phyloP scores from a whole-genome alignment of 768 basidiomycete genomes.

The Lactarius deliciosus region DNA sequence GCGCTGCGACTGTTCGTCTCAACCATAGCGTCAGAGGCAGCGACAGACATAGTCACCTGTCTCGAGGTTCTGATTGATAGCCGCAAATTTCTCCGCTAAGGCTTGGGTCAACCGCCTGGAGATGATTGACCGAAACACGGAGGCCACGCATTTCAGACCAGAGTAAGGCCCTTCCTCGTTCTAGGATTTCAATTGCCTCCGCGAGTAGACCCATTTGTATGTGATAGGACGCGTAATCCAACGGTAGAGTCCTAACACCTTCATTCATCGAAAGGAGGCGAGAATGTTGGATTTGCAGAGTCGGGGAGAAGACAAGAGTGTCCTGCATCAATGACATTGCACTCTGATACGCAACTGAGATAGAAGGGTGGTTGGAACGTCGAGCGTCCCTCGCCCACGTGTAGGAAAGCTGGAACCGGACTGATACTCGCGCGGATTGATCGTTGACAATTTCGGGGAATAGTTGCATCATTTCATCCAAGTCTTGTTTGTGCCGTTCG shows the following conservation, averaged over 20 bases:
- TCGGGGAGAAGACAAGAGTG: not conserved
- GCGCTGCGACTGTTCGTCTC: not conserved
- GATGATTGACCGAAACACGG: not conserved
- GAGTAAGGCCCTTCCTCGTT: not conserved
- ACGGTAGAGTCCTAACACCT: not conserved
- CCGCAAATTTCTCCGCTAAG: not conserved
- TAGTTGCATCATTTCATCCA: slow-evolving; percentile 8
- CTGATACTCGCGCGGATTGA: not conserved
- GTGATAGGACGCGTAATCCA: not conserved
- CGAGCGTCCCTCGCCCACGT: not conserved
- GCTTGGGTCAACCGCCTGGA: not conserved
- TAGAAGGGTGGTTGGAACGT: not conserved
- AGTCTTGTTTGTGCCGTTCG: not conserved
- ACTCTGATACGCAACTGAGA: not conserved
- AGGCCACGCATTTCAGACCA: slow-evolving; percentile 10
- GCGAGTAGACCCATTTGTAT: not conserved
- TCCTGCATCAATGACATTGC: slow-evolving; percentile 13
- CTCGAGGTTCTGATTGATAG: not conserved
- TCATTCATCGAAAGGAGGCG: not conserved
- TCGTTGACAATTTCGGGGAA: not conserved
- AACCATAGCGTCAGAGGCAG: not conserved
- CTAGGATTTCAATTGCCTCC: not conserved
- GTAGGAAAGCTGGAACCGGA: not conserved
- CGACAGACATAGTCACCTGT: not conserved
- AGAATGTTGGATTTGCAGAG: slow-evolving; percentile 12